Evolutionary conservation across 179 eudicot species (phyloP).

Genomic region (Spergularia azorica): DNA sequence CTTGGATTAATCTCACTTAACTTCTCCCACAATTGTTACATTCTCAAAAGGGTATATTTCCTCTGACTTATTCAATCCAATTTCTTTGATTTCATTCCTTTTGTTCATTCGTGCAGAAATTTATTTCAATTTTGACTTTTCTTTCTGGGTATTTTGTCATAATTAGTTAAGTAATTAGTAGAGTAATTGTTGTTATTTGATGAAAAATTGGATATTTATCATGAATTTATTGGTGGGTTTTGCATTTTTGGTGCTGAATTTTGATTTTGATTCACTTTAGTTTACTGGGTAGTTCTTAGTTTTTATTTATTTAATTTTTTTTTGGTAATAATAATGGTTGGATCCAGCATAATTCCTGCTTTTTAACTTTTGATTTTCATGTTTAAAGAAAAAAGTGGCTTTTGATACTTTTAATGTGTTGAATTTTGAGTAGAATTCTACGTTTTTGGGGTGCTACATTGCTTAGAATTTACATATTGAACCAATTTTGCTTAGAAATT

Average conservation of each 20-base stretch:
- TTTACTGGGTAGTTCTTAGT: conserved; percentile 17
- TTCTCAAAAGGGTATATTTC: too few relatives aligned
- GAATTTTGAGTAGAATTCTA: conserved; percentile 6
- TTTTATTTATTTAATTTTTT: neutral
- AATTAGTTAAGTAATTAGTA: neutral
- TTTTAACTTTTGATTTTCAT: neutral
- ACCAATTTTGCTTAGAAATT: too few relatives aligned
- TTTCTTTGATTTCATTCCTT: too few relatives aligned
- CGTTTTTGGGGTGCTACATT: conserved; percentile 10
- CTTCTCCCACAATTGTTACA: too few relatives aligned
- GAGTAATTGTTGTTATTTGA: neutral
- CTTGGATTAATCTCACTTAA: too few relatives aligned
- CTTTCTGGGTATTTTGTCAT: too few relatives aligned
- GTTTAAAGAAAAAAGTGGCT: neutral
- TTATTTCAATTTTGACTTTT: conserved; percentile 4
- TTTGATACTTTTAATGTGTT: neutral
- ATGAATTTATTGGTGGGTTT: neutral
- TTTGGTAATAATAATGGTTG: neutral
- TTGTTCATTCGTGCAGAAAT: neutral
- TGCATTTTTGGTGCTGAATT: conserved; percentile 11
- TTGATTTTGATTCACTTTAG: conserved; percentile 4
- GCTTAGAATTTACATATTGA: conserved; percentile 5
- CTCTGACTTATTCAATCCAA: too few relatives aligned
- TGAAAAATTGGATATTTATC: neutral
- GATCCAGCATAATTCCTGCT: conserved; percentile 6